Base-by-base conservation (phyloP, 2,329 filamentous ascomycete species). In the Samsoniella hepiali region DNA sequence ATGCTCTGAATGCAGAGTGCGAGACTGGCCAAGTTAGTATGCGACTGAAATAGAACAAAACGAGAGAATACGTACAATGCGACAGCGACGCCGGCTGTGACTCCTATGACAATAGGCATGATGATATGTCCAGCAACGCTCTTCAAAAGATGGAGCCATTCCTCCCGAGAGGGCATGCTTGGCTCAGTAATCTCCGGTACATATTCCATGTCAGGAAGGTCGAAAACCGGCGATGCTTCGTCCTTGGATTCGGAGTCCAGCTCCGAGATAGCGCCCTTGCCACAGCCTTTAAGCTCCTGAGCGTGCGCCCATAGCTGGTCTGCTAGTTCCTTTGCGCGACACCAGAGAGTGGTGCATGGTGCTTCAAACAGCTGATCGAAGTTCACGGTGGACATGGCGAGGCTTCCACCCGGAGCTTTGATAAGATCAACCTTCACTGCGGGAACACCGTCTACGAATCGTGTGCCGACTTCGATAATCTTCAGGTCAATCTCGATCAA, bases 101-200 rank as follows among this genome's bases (percentile, higher is more conserved):
- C 81, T 64, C 90, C 90, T 67, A 91, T 81, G 59, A 89, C 76
- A 60, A 91, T 80, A 1, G 90, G 89, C 45, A 91, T 78, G 55
- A 91, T 73, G 51, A 92, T 82, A 65, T 88, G 85, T 44, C 85
- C 78, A 66, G 83, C 79, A 57, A 89, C 79, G 68, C 83, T 83
- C 70, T 80, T 79, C 54, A 86, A 67, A 32, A 86, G 74, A 65
- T 79, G 42, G 45, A 15, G 44, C 63, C 63, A 64, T n/a, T 64
- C 63, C 13, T 62, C 51, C 9, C 22, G 50, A 32, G 59, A 62
- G 22, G 40, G 44, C 17, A 56, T 49, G 9, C 13, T 32, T 17
- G 51, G 40, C 27, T 62, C 59, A 34, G 31, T n/a, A 11, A 40
- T 5, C 13, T 55, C 15, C 1, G 49, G n/a, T n/a, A 31, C 40